Evolutionary conservation across 768 basidiomycete genomes (phyloP), one percentile per base, ranked within the genome.

Genomic region (Basidioascus undulatus): DNA sequence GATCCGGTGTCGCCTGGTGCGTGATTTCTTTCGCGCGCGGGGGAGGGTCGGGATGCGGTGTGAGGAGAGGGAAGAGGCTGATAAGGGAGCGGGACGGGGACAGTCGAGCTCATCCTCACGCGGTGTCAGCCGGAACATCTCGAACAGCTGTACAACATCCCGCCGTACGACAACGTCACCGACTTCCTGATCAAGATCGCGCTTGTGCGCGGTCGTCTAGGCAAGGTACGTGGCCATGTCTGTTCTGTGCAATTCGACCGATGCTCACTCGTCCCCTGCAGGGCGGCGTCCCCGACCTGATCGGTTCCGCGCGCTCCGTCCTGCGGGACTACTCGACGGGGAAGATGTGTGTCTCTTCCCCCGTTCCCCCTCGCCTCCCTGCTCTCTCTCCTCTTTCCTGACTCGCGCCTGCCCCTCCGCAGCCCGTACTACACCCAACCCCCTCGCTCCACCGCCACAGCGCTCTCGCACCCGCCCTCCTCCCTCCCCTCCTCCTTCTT

Each of bases 271-370:
- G 28, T 23, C 36, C 35, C 16, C 13, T 18, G 4, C 47, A 81
- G 77, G 86, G 86, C 24, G 89, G 89, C 36, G 76, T 83, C 0
- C 87, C 89, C 2, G 84, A 94, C 56, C 57, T 87, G 25, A 70
- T 75, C 32, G 65, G 76, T 6, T 69, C 83, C 0, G 83, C 87
- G 0, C 73, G 81, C 25, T 71, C 76, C 12, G 67, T 94, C 19
- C 58, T 94, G 1, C 69, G 64, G 37, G 86, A 98, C 54, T 98
- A 89, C 87, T 94, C 94, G 51, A 72, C 81, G 43, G 84, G 92
- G 56, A 89, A 83, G 53, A n/a, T n/a, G n/a, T n/a, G n/a, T n/a
- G n/a, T n/a, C n/a, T n/a, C n/a, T n/a, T n/a, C n/a, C n/a, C n/a
- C n/a, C n/a, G n/a, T n/a, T n/a, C n/a, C n/a, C n/a, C n/a, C n/a